Base-by-base conservation (phyloP, 129 eudicot genomes). In the Flaveria bidentis region DNA sequence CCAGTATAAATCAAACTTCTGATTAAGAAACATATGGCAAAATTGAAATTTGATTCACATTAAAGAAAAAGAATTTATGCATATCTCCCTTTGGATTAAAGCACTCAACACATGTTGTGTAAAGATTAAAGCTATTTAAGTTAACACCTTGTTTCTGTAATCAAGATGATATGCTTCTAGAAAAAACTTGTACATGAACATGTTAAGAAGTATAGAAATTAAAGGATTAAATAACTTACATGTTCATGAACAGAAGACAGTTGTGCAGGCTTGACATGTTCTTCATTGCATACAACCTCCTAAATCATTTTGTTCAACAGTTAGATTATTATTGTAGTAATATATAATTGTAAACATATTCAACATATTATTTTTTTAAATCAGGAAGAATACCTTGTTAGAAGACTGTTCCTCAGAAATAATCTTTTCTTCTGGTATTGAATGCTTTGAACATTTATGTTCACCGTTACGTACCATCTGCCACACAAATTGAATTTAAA, bases 391-490 rank as follows among this genome's bases (percentile, higher is more conserved):
- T 58, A 82, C 84, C 80, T 50, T 71, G 71, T 78, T 73, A 65
- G 86, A 75, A 82, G 20, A 71, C 52, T 89, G 83, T 25, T 95
- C 93, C 84, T 91, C 97, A 30, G 82, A 73, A 72, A 85, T 86
- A 9, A 91, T 75, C 73, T 84, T 93, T 81, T 91, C 97, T 8
- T 89, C 94, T 28, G 84, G 80, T 10, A 89, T 25, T 17, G 71
- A 52, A 67, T 76, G 20, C 73, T 83, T 66, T 4, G 88, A 60
- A 76, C 92, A 93, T 81, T 78, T 93, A 82, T 92, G 93, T 58
- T 84, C 97, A 42, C 96, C 97, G 56, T 84, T 82, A 15, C 49
- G 91, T 44, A 93, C 98, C 98, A 93, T 93, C 98, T 93, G 82
- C 30, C 33, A 49, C 77, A 76, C n/a, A 30, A 61, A 39, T 71